Base-by-base conservation (phyloP, 2,329 filamentous ascomycete species). In the Penicillium janthinellum region DNA sequence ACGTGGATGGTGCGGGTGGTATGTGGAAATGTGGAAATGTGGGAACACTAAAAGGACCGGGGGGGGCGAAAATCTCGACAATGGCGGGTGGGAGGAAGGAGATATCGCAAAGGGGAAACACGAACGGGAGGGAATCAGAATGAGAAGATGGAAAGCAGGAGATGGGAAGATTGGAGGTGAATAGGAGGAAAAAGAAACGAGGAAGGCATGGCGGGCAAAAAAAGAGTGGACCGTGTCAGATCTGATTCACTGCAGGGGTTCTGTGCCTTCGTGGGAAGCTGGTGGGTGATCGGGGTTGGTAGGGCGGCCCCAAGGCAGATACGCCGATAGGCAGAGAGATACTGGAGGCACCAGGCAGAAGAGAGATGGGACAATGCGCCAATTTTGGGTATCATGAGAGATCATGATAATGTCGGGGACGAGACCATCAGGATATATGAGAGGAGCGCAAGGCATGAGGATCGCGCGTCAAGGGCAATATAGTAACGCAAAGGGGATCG, bases 221-320 rank as follows among this genome's bases (percentile, higher is more conserved):
- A 62, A 64, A 62, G 57, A 62, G 64, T 64, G 67, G 65, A 62
- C 58, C 63, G 61, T 67, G 60, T 60, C 67, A 63, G 62, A 64
- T 66, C 62, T 62, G 55, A 63, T 67, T 58, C 60, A 64, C 62
- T 66, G 66, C 66, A 68, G 65, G 66, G 66, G 66, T 67, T 44
- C n/a, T 37, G 39, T 56, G 48, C 48, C 34, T 50, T 37, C 28
- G 34, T 50, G 34, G 34, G n/a, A 37, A 7, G 48, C 31, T 20
- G 50, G 50, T 38, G 34, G 22, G 37, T 39, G 35, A 20, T 39
- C 37, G 22, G 14, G 22, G 28, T 7, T 20, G 39, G 39, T 47
- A 49, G 45, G 34, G 34, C 37, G 49, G 34, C 20, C 34, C 47
- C 28, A 37, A 50, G 47, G 45, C 45, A 49, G 41, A 44, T 35